A percentile compares a stretch with the other conserved stretches of the same genome.
Evolutionary conservation across 2,329 filamentous ascomycete genomes (phyloP).

Genomic region (Alternaria angustiovoidea): DNA sequence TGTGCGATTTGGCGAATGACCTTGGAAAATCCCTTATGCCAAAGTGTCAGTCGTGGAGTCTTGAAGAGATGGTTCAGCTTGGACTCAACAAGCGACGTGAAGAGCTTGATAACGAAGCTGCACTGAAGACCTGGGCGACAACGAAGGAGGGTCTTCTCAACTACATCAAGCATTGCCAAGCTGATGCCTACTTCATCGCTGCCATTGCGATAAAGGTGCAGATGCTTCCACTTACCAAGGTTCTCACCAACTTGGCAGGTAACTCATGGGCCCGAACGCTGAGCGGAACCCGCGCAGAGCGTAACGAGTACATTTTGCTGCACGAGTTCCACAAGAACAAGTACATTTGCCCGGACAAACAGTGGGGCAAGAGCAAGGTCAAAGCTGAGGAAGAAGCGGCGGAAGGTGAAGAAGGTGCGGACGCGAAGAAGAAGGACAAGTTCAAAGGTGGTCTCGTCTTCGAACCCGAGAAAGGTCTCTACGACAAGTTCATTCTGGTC

Average conservation of each 20-base stretch:
- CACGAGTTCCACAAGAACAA: slow-evolving; percentile 97
- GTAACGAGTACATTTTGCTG: slow-evolving; percentile 98
- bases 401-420: slow-evolving; percentile 71
- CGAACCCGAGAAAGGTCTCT: slow-evolving; percentile 95
- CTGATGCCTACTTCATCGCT: slow-evolving; percentile 95
- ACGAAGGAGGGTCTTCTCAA: slow-evolving; percentile 88
- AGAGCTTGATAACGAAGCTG: slow-evolving; percentile 88
- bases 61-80: slow-evolving; percentile 96
- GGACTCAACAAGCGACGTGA: slow-evolving; percentile 80
- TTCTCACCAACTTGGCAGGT: slow-evolving; percentile 93
- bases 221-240: slow-evolving; percentile 91
- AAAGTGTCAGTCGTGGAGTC: slow-evolving; percentile 96
- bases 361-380: slow-evolving; percentile 77
- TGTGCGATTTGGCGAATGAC: slow-evolving; percentile 95
- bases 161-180: slow-evolving; percentile 91
- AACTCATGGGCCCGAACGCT: slow-evolving; percentile 98
- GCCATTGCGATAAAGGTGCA: slow-evolving; percentile 89
- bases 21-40: slow-evolving; percentile 96
- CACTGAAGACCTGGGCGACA: slow-evolving; percentile 84
- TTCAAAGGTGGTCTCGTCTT: slow-evolving; percentile 99
- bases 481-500: slow-evolving; percentile 97
- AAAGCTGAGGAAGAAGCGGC: slow-evolving; percentile 76
- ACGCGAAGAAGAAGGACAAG: slow-evolving; percentile 97
- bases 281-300: slow-evolving; percentile 93
- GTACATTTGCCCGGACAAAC: slow-evolving; percentile 97